Percentiles rank a stretch among this genome's conserved stretches.
Evolutionary conservation across 208 protist genomes (phyloP).

Genomic region (Leishmania guyanensis): DNA sequence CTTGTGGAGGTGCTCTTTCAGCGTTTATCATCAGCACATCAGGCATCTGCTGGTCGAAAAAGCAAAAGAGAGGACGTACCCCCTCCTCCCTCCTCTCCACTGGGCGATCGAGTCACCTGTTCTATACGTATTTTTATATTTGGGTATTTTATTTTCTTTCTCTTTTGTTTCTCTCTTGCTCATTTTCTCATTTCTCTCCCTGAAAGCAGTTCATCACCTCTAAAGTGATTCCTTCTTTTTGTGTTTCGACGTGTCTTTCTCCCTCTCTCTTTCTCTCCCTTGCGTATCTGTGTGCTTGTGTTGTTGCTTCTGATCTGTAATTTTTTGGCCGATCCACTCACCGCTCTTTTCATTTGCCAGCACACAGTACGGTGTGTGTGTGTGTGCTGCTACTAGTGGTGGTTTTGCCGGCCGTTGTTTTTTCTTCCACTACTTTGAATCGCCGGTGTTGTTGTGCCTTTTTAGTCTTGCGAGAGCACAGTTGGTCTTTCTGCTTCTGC

Average conservation of each 20-base stretch:
- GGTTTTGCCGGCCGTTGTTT: conserved; percentile 3
- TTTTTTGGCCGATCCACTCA: conserved; percentile 7
- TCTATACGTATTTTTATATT: too few relatives aligned
- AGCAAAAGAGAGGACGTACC: not conserved
- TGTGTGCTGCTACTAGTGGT: not conserved
- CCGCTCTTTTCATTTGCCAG: not conserved
- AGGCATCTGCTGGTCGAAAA: not conserved
- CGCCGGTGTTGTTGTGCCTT: not conserved
- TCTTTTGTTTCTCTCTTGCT: not conserved
- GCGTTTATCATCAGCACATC: not conserved
- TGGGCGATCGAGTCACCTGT: not conserved
- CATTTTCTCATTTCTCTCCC: not conserved
- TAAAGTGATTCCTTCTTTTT: not conserved
- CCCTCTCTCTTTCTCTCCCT: conserved; percentile 5
- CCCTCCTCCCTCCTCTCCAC: not conserved
- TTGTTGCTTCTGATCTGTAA: not conserved
- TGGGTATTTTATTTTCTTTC: not conserved
- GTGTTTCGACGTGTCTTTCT: conserved; percentile 1
- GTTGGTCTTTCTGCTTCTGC: not conserved
- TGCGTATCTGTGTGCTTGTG: not conserved
- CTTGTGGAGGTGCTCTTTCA: not conserved
- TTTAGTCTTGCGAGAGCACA: not conserved
- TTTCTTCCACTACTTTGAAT: not conserved
- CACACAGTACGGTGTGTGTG: not conserved
- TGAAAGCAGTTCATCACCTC: not conserved